Evolutionary conservation across 257 asterid species (phyloP).

Genomic region (Misopates orontium): DNA sequence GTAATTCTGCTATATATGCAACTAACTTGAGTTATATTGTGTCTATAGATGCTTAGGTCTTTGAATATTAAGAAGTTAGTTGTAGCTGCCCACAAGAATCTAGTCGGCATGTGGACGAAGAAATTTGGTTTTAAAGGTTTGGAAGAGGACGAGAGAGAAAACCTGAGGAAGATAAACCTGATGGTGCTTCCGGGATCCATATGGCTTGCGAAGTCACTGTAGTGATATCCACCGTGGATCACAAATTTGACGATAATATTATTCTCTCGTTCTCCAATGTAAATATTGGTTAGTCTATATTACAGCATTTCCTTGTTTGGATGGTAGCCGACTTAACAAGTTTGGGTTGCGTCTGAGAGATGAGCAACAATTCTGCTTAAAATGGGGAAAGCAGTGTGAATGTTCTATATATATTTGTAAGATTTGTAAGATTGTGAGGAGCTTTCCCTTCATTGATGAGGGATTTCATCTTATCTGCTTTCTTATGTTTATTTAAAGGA

Average conservation of each 20-base stretch:
- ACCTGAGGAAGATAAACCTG: conserved; percentile 40
- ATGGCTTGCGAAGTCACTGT: conserved; percentile 51
- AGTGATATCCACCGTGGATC: conserved; percentile 4
- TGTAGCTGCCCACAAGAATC: conserved; percentile 47
- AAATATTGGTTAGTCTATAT: no score
- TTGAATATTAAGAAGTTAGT: conserved; percentile 48
- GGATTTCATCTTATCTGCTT: no score
- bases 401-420: no score
- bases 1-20: not conserved
- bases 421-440: no score
- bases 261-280: no score
- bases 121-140: conserved; percentile 51
- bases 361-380: no score
- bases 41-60: conserved; percentile 44
- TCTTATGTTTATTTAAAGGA: no score
- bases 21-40: conserved; percentile 9
- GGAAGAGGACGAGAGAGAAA: conserved; percentile 37
- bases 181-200: conserved; percentile 59
- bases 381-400: no score
- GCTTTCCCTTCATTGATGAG: no score
- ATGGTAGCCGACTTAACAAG: no score
- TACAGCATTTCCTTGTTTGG: no score
- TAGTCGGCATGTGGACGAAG: conserved; percentile 50
- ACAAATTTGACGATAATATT: not conserved
- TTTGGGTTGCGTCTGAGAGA: no score